Conservation (phyloP, 2,329 filamentous ascomycete species). For the Ceratocystis lukuohia region DNA sequence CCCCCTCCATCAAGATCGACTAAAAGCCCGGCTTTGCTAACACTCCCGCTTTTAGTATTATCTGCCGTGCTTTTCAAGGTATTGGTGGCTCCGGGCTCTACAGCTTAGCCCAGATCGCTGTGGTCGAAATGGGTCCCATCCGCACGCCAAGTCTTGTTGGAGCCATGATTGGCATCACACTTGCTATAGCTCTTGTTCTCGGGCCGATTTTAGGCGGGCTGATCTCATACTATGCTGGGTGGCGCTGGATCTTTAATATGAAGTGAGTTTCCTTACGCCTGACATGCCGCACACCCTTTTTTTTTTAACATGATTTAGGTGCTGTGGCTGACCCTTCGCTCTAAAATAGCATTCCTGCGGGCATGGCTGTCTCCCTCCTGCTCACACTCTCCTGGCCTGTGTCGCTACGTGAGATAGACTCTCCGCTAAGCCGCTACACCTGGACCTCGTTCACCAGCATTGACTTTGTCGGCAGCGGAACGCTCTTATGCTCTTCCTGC, state of each 20-base stretch:
- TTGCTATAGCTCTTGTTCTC: slow-evolving; percentile 44
- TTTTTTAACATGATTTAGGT: slow-evolving; percentile 17
- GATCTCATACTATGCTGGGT: slow-evolving; percentile 39
- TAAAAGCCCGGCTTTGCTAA: not conserved
- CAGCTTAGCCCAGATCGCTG: slow-evolving; percentile 43
- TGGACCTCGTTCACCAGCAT: slow-evolving; percentile 34
- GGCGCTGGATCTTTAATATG: slow-evolving; percentile 49
- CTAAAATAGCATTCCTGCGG: slow-evolving; percentile 32
- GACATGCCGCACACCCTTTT: not conserved
- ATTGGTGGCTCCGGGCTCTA: slow-evolving; percentile 50
- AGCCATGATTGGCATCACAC: slow-evolving; percentile 41
- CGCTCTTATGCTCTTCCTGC: slow-evolving; percentile 39
- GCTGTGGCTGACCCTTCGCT: not conserved
- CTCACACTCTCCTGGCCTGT: slow-evolving; percentile 23
- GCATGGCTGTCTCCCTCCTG: slow-evolving; percentile 34
- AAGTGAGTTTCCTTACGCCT: slow-evolving; percentile 33
- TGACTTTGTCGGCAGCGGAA: slow-evolving; percentile 39
- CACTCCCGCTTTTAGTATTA: slow-evolving; percentile 31
- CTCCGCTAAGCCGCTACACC: slow-evolving; percentile 22
- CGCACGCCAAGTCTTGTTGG: slow-evolving; percentile 41
- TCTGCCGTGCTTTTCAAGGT: slow-evolving; percentile 46
- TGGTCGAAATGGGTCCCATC: slow-evolving; percentile 43
- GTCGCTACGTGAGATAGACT: slow-evolving; percentile 12
- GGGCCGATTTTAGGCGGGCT: slow-evolving; percentile 45
- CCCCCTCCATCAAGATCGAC: not conserved